Evolutionary conservation across 2,329 filamentous ascomycete species (phyloP), one percentile per base, ranked within the genome.

Genomic region (Gaeumannomyces sp.): DNA sequence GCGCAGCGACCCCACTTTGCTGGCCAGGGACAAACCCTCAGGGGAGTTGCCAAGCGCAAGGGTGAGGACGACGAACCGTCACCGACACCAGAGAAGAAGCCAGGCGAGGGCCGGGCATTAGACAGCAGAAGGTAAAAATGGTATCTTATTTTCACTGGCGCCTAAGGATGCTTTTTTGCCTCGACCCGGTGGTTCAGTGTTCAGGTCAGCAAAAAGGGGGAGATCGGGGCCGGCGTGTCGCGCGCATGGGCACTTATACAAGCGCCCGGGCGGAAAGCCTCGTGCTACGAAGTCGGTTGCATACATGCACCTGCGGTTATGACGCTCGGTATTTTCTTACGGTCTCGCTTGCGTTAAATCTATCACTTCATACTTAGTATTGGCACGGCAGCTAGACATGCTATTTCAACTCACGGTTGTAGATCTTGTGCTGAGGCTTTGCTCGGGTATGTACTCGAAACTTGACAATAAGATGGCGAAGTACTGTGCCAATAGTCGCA

Each of bases 1-100:
- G 82, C 84, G 4, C 82, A 83, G 66, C 85, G 87, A 68, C 89
- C 89, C n/a, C 87, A 87, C 70, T 97, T 97, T 76, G 86, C 89
- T 5, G 94, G 94, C 0, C 86, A 91, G 69, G 94, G 94, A 0
- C 91, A 97, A 76, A 95, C 90, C 6, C 78, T 97, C 53, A 82
- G 86, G 58, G 84, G 82, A 1, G 81, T 85, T 29, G 81, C 84
- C 38, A 96, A 93, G 83, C 89, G 89, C 75, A 93, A 92, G 78
- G 80, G 78, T 3, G 82, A 83, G 3, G 72, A 71, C 8, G 80
- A 83, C 14, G 79, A 80, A 19, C 81, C 82, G 72, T 73, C 75
- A 11, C 81, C 82, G 67, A 74, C 75, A 0, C 75, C 77, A 0
- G 81, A 81, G 67, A 83, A 81, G 75, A 82, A 83, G 70, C 67